Percentiles rank a stretch among this genome's conserved stretches.
These are phyloP conservation scores for Populus deltoides DNA, from an alignment of 345 rosid genomes.

Conservation along the genomic window DNA sequence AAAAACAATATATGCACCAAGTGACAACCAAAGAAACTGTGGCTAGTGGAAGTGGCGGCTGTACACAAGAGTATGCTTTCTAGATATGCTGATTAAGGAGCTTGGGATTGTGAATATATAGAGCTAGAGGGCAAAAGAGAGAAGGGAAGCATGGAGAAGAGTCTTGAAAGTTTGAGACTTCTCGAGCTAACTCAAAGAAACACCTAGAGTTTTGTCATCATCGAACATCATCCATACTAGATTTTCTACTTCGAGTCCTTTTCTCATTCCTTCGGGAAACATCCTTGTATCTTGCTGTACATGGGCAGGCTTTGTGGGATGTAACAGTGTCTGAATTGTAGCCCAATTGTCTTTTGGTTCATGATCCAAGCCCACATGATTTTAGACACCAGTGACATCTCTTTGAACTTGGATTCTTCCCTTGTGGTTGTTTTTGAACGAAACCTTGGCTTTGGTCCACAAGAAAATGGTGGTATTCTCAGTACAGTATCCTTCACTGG, in stretches of 20 bases:
- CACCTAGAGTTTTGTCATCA: not conserved
- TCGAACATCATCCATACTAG: not conserved
- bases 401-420: not conserved
- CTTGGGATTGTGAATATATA: constrained; percentile 2
- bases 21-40: not conserved
- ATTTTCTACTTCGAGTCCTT: not conserved
- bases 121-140: not conserved
- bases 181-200: constrained; percentile 2
- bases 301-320: not conserved
- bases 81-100: not conserved
- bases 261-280: constrained; percentile 21
- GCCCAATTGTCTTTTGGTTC: not conserved
- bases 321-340: not conserved
- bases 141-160: constrained; percentile 23
- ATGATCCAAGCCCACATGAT: not conserved
- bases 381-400: not conserved
- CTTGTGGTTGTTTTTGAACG: not conserved
- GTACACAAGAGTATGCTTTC: not conserved
- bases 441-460: not conserved
- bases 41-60: not conserved
- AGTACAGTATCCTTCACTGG: not conserved
- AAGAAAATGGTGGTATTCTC: too few relatives aligned
- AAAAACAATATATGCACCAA: too few relatives aligned
- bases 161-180: constrained; percentile 22
- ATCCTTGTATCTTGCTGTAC: not conserved